phyloP scores from a whole-genome alignment of 345 rosid species.

The Gossypium raimondii region DNA sequence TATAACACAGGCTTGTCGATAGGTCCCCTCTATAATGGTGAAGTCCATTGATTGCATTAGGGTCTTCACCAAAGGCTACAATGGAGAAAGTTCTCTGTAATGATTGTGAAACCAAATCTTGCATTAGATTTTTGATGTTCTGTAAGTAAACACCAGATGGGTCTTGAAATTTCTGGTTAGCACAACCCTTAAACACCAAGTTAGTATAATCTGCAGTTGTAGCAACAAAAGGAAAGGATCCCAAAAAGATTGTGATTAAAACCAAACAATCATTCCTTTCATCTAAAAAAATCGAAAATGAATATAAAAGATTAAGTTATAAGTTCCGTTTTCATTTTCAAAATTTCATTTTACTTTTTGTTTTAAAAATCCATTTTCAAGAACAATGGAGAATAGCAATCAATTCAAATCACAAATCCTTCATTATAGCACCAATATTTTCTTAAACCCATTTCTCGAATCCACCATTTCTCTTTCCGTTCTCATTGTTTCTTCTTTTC shows the following conservation, averaged over 20 bases:
- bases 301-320: no score
- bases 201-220: conserved; percentile 37
- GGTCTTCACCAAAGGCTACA: conserved; percentile 50
- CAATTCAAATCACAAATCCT: no score
- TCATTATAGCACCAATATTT: no score
- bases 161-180: conserved; percentile 56
- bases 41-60: conserved; percentile 48
- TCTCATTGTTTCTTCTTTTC: no score
- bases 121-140: conserved; percentile 53
- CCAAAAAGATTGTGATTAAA: conserved; percentile 20
- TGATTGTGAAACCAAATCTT: conserved; percentile 60
- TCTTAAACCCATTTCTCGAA: no score
- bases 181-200: conserved; percentile 75
- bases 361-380: no score
- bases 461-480: no score
- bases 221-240: not conserved
- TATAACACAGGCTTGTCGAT: conserved; percentile 40
- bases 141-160: conserved; percentile 47
- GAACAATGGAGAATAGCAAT: no score
- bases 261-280: not conserved
- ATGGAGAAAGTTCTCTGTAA: conserved; percentile 37
- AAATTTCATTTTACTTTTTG: no score
- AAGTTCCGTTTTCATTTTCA: no score
- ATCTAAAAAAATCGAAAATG: no score
- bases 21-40: conserved; percentile 92